Evolutionary conservation across 495 filamentous ascomycete genomes (phyloP), one percentile per base, ranked within the genome.

Genomic region (Ascodesmis nigricans): DNA sequence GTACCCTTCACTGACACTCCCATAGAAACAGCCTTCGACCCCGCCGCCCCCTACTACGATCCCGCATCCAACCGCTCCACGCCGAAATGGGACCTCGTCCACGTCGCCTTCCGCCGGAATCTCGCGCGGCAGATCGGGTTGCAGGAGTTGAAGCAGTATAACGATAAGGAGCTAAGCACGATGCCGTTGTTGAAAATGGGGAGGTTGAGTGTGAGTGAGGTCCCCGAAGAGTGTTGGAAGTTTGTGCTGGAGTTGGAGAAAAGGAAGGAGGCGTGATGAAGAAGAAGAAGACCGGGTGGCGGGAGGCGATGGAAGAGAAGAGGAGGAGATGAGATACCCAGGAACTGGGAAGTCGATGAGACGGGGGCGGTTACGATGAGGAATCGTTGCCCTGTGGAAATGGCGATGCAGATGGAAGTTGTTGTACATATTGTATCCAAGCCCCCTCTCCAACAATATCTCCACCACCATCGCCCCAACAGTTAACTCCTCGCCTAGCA

Each of bases 71-170:
- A 66, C 23, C 69, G 64, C n/a, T 67, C 73, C n/a, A 66, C 74
- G 25, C 80, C 80, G 5, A 83, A 73, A 48, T 97, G 87, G 87
- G 73, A 67, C 23, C 65, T 79, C 24, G 87, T 95, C 14, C 73
- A 84, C 35, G 87, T 97, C 29, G 63, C 71, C 47, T 92, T 91
- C 53, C 65, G 71, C 33, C 66, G 65, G 47, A 92, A 90, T 55
- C 74, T 95, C 40, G 50, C 54, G n/a, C 59, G 65, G n/a, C 62
- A 69, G 3, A 62, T 93, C 32, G 67, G 65, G 5, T 59, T 93
- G 37, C 65, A 66, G 39, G 74, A 82, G 46, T 63, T 97, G 26
- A 75, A 80, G 47, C 62, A 59, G 23, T 65, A 64, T 27, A 49
- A 64, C 3, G 76, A 71, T 6, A 60, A 64, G 22, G 55, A 68